Base-by-base conservation (phyloP, 1,139 yeast genomes). In the Candida albicans region DNA sequence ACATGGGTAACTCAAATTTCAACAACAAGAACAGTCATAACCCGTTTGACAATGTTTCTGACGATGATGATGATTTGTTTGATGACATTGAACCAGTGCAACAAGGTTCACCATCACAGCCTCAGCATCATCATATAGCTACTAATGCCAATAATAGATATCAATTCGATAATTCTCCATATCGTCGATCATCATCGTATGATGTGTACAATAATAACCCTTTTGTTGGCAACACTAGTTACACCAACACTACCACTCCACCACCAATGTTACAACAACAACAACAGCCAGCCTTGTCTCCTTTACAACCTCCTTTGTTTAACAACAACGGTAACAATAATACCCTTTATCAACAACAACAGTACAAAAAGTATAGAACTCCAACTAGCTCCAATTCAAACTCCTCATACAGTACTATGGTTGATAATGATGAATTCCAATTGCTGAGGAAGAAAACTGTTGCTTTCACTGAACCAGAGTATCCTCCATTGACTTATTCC, bases 401-500 rank as follows among this genome's bases (percentile, higher is more conserved):
- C 29, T 52, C 58, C 10, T 49, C 53, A 22, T 51, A 56, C 43
- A 56, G 61, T 46, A 56, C 64, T 18, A 50, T 60, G 37, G 60
- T 56, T 9, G 47, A 41, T 14, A 41, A 43, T 11, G 37, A 38
- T n/a, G 18, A 28, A 29, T 25, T 46, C 47, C 13, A 48, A 40
- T 29, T 29, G 32, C n/a, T 12, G 14, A 41, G 62, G 10, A 47
- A 55, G 25, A 68, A 67, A 43, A 57, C 69, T 0, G 75, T 68
- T 9, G 65, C 68, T 2, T 69, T 69, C 45, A 48, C 51, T 24
- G 73, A 67, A 46, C 67, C 73, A 12, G 74, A 70, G 44, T 66
- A 52, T 45, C 73, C 73, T 1, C 61, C 63, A 14, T 58, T 47
- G 33, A 59, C 65, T 12, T 68, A 65, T 50, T 56, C 59, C 39